Base-by-base conservation (phyloP, 192 early-diverging fungal species). In the Gryganskiella cystojenkinii region DNA sequence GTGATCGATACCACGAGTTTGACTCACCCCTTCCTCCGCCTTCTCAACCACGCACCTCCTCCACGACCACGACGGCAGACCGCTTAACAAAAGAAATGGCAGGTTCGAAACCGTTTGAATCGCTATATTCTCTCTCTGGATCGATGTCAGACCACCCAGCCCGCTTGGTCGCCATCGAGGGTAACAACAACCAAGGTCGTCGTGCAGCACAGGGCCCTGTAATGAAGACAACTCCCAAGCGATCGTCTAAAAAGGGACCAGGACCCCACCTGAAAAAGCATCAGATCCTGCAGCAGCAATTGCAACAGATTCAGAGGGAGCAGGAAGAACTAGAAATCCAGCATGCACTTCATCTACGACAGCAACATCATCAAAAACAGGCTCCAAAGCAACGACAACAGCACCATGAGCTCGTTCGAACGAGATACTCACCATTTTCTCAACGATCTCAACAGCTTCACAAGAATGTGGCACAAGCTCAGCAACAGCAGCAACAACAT, bases 241-340 rank as follows among this genome's bases (percentile, higher is more conserved):
- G 51, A 20, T 35, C 37, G 0, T n/a, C 54, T 0, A 67, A 35
- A 42, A 61, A 56, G 28, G 60, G 60, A 2, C 46, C 52, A 20
- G 73, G 58, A 1, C 59, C 65, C 2, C 61, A 67, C 50, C 42
- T 76, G 45, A 76, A 76, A 19, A 76, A 76, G 60, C 73, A 76
- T 46, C 59, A 76, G 33, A 76, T 76, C 17, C 40, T 76, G 43
- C 73, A 76, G 28, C 64, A 63, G 30, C 73, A 76, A 44, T 59
- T 76, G 4, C 55, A 68, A 14, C 64, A 75, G 20, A 56, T 75
- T 31, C 71, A 75, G 33, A 46, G 71, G 0, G 71, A 75, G 27
- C 71, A 75, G 6, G 64, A 73, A 20, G 63, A 75, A 30, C 53
- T 62, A n/a, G 64, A 67, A 22, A 7, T 59, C 4, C 56, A 67